These are phyloP conservation scores for Aspergillus neotritici DNA, from an alignment of 2,329 filamentous ascomycete genomes.

Conservation along the genomic window DNA sequence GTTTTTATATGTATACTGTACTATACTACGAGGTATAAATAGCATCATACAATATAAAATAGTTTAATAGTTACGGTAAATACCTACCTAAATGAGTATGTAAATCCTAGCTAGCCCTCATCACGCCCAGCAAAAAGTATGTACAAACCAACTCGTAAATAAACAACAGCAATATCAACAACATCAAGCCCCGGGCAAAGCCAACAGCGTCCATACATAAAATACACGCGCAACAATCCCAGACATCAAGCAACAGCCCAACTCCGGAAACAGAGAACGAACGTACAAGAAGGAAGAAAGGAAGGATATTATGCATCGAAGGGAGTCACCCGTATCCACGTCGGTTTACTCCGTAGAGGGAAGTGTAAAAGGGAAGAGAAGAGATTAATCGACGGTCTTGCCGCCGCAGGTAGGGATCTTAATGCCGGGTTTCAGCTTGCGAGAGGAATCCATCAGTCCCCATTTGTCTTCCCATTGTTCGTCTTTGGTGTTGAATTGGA, in stretches of 20 bases:
- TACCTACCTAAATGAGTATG: too few species aligned
- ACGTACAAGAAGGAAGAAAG: not conserved
- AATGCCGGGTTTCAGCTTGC: conserved; percentile 76
- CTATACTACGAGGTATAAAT: too few species aligned
- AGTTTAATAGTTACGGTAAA: too few species aligned
- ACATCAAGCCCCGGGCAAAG: too few species aligned
- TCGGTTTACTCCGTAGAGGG: not conserved
- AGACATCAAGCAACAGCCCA: too few species aligned
- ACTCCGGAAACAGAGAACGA: not conserved
- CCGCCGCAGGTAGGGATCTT: conserved; percentile 83
- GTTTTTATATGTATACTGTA: too few species aligned
- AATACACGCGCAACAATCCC: not conserved
- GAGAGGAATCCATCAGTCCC: conserved; percentile 81
- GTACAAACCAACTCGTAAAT: too few species aligned
- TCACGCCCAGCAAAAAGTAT: too few species aligned
- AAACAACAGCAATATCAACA: too few species aligned
- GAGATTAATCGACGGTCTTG: conserved; percentile 46
- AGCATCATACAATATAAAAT: too few species aligned
- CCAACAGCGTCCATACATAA: too few species aligned
- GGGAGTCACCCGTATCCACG: not conserved
- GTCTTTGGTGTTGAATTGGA: conserved; percentile 59
- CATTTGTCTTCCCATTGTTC: conserved; percentile 92
- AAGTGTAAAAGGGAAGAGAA: not conserved
- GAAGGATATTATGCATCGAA: conserved; percentile 1
- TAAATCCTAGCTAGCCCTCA: too few species aligned